A percentile compares a stretch with the other conserved stretches of the same genome.
Conservation (phyloP, 2,329 filamentous ascomycete genomes). For the Pseudocercospora fuligena region DNA sequence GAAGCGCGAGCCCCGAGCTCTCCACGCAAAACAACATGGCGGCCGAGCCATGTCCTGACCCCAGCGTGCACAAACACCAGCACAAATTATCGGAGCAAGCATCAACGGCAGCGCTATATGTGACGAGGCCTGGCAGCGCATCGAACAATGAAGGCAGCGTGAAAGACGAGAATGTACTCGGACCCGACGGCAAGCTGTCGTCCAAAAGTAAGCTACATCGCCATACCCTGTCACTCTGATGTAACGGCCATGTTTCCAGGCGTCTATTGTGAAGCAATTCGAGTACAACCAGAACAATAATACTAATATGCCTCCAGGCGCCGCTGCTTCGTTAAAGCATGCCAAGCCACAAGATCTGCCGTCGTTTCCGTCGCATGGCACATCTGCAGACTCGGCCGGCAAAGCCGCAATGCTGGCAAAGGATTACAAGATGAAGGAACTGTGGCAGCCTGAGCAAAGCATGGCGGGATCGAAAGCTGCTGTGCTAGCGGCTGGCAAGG, state of each 20-base stretch:
- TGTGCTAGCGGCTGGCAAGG: conserved; percentile 64
- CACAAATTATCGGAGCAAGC: conserved; percentile 56
- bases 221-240: conserved; percentile 5
- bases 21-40: conserved; percentile 24
- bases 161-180: conserved; percentile 46
- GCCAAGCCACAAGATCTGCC: conserved; percentile 74
- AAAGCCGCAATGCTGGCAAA: conserved; percentile 64
- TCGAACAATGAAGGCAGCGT: conserved; percentile 40
- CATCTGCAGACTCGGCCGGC: conserved; percentile 67
- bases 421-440: conserved; percentile 64
- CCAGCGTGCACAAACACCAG: conserved; percentile 48
- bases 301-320: conserved; percentile 48
- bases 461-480: conserved; percentile 76
- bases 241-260: neutral
- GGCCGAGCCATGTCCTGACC: conserved; percentile 48
- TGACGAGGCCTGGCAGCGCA: conserved; percentile 39
- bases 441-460: conserved; percentile 68
- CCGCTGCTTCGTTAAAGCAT: conserved; percentile 69
- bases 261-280: neutral
- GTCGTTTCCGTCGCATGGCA: conserved; percentile 75
- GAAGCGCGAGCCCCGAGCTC: neutral
- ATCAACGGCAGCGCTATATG: conserved; percentile 66
- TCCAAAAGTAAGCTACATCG: conserved; percentile 56
- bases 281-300: conserved; percentile 1
- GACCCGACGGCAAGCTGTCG: conserved; percentile 60